Base-by-base conservation (phyloP, 805 yeast genomes). In the Sugiyamaella qingdaonensis region DNA sequence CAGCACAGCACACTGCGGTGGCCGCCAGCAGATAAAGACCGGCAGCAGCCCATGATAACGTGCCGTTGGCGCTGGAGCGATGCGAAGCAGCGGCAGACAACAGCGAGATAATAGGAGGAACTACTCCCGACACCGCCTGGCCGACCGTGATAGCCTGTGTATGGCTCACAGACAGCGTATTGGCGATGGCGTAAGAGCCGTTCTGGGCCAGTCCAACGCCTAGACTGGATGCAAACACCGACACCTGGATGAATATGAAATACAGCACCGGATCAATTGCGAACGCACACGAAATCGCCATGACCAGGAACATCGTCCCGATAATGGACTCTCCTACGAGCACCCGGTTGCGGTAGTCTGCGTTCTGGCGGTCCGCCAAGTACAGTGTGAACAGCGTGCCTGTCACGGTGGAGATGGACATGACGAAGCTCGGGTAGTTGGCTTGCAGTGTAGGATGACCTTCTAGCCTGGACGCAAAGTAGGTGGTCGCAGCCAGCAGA, bases 111-210 rank as follows among this genome's bases (percentile, higher is more conserved):
- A 86, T 65, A 0, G 96, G 82, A 1, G 99, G 98, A 34, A 92
- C 71, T 0, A 94, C 96, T 1, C 99, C 99, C 0, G 97, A 89
- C 14, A 92, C 73, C 0, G 96, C 96, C 68, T 92, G 96, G 1
- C 99, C 99, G 2, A 91, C 91, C 86, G 94, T 88, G 1, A 86
- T 86, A 0, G 87, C 95, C 63, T 94, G 96, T 10, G 95, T 91
- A 65, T 80, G 87, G 11, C 82, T 77, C 0, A 88, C 77, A 2
- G 94, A 91, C 64, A 82, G 74, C 0, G 85, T 81, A 61, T 88
- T 87, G 2, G 85, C 94, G 39, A 88, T 76, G 4, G 98, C 96
- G 82, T 91, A 82, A 8, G 87, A 77, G 10, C 97, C 97, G 63
- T 88, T 92, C 63, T 92, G 99, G 1, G 94, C 85, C 58, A 84